Evolutionary conservation across 257 asterid genomes (phyloP), one percentile per base, ranked within the genome.

Genomic region (Datura wrightii): DNA sequence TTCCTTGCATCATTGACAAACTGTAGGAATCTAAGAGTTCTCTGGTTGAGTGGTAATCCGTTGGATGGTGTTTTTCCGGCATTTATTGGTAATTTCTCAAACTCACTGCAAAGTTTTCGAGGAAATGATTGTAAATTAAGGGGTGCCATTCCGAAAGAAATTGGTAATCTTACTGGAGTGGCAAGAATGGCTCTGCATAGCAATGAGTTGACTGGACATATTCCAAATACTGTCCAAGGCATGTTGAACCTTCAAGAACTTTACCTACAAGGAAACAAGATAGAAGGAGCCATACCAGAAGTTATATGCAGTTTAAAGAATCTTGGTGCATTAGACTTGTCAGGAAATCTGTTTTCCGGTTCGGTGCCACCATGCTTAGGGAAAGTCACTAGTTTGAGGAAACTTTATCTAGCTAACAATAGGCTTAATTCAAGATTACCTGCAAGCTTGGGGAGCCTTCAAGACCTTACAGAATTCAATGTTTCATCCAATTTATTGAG

Each of bases 1-100:
- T 82, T 82, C 58, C 15, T 82, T 6, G 1, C 53, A 39, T 63
- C 84, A 5, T 65, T 82, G 3, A 46, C 84, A 62, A 82, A 82
- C 16, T 82, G 84, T 66, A 82, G 76, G n/a, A 13, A 62, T 0
- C 50, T 60, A 11, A 44, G 34, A 34, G 1, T 24, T 18, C 39
- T 74, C 5, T 1, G 0, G 0, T 42, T 72, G 8, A 0, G 0
- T 72, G 24, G 7, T 14, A 62, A 82, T 82, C 46, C 19, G 2
- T 24, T 63, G 7, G 39, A 82, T 44, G 84, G 84, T 3, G 19
- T 34, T 34, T 16, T 63, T 0, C 52, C 63, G 0, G 7, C 13
- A 1, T 62, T 79, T 6, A 4, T 82, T 31, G 84, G 79, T 5
- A 82, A 82, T 46, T 65, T 82, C 6, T 82, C 84, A 5, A 8